Percentiles rank a stretch among this genome's conserved stretches.
These are phyloP conservation scores for Uromyces viciae-fabae DNA, from an alignment of 1,284 basidiomycete species.

Conservation along the genomic window DNA sequence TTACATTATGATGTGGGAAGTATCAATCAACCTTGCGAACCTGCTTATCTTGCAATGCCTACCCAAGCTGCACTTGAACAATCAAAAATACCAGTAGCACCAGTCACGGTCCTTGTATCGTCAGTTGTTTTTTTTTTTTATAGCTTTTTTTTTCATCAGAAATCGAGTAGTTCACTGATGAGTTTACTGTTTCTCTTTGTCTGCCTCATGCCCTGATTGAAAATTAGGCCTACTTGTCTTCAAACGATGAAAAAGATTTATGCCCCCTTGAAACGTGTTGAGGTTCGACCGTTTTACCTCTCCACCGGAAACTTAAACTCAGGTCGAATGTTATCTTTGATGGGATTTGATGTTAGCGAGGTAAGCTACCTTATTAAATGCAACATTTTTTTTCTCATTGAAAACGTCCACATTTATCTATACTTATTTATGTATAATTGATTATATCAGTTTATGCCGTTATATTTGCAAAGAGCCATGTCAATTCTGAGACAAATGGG, in stretches of 20 bases:
- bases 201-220: background rate
- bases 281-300: conserved; percentile 32
- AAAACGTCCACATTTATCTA: background rate
- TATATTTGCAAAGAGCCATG: conserved; percentile 39
- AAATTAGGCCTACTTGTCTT: conserved; percentile 11
- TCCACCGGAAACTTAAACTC: conserved; percentile 19
- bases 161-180: background rate
- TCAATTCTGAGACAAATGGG: conserved; percentile 38
- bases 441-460: conserved; percentile 25
- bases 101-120: conserved; percentile 33
- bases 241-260: conserved; percentile 32
- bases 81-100: conserved; percentile 1
- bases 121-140: too few species aligned
- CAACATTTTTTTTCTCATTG: background rate
- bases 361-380: background rate
- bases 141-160: background rate
- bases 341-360: conserved; percentile 29
- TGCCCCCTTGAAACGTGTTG: conserved; percentile 4
- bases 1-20: conserved; percentile 37
- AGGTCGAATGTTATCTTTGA: conserved; percentile 27
- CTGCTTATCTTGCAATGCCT: conserved; percentile 34
- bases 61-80: background rate
- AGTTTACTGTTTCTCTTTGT: background rate
- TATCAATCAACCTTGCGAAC: conserved; percentile 30
- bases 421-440: background rate